Evolutionary conservation across 768 basidiomycete species (phyloP), one percentile per base, ranked within the genome.

Genomic region (Hysterangium stoloniferum): DNA sequence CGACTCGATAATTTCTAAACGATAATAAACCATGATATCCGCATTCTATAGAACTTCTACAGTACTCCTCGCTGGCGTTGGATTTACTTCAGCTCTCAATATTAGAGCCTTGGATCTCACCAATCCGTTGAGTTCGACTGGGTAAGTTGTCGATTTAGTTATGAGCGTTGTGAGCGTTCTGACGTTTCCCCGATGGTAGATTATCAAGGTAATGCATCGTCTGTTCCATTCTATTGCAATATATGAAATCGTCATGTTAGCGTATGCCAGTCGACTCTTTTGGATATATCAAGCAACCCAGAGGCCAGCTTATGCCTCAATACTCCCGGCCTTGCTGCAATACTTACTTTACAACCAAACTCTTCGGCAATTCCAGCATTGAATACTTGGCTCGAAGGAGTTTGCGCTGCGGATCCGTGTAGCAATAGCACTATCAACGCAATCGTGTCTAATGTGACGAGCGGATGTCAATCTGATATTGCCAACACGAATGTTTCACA

Each of bases 331-430:
- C 63, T 82, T n/a, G 38, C 75, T 43, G 56, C 71, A 4, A 53
- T 80, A 44, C 52, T 71, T 48, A 54, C 48, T 17, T 24, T 45
- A 4, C 40, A 36, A 28, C 25, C 28, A 27, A 54, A 54, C 27
- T 5, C 40, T 11, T 72, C 72, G 0, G 34, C 74, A 45, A 58
- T 74, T 29, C 55, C 62, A 1, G 64, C 78, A 11, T 56, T 86
- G 49, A 68, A 82, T 63, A 71, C 46, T 34, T 89, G 86, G 86
- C 64, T 86, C 42, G 70, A 64, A 0, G 75, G 74, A 41, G 32
- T 83, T 45, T 86, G 84, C 61, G 56, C 70, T 15, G 65, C 67
- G 40, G 65, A 65, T 3, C 61, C 76, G 7, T 86, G 85, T 61
- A 75, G 69, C 57, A 83, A 87, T 54, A 65, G 64, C 17, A 79